Evolutionary conservation across 306 rosid genomes (phyloP).

Genomic region (Vicia villosa): DNA sequence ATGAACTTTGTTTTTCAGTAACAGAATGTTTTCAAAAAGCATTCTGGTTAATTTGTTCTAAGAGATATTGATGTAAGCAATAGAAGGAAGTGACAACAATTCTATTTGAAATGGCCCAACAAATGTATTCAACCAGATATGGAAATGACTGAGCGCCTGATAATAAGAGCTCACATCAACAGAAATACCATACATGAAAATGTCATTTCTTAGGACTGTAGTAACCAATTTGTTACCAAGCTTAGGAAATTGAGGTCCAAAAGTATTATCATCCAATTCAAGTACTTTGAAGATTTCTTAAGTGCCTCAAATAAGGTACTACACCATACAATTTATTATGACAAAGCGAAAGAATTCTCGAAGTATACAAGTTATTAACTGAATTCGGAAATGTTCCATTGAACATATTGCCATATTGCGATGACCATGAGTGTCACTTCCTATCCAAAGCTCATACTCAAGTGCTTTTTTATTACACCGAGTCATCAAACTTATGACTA

Average conservation of each 20-base stretch:
- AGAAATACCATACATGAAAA: constrained; percentile 76
- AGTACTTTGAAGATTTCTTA: constrained; percentile 88
- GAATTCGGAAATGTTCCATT: constrained; percentile 69
- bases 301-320: constrained; percentile 70
- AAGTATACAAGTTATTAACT: constrained; percentile 57
- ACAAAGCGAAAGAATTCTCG: constrained; percentile 75
- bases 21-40: constrained; percentile 73
- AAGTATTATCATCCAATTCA: constrained; percentile 75
- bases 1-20: too few relatives aligned
- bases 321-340: constrained; percentile 66
- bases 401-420: constrained; percentile 58
- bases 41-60: constrained; percentile 83
- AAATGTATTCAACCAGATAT: constrained; percentile 66
- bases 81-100: constrained; percentile 76
- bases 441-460: too few relatives aligned
- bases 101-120: constrained; percentile 80
- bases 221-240: constrained; percentile 71
- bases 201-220: constrained; percentile 63
- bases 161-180: constrained; percentile 61
- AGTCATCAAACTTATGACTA: too few relatives aligned
- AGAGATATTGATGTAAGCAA: constrained; percentile 66
- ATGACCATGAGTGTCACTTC: too few relatives aligned
- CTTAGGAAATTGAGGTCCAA: constrained; percentile 83
- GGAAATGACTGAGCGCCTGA: constrained; percentile 68
- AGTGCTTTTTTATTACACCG: too few relatives aligned